These are phyloP conservation scores for Phytophthora pinifolia DNA, from an alignment of 352 stramenopile species.

Conservation along the genomic window DNA sequence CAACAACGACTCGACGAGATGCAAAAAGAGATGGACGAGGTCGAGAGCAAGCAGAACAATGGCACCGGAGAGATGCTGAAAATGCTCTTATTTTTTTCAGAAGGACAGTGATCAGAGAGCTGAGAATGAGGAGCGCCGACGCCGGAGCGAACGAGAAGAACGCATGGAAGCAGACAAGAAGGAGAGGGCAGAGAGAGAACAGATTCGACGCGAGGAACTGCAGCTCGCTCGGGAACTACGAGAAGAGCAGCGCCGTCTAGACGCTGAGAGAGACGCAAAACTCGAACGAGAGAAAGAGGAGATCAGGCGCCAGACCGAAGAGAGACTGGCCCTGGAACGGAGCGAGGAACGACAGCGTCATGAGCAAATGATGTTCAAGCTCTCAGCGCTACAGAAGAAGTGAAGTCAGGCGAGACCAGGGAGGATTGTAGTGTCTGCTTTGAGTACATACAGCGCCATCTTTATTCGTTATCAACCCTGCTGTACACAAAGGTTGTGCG, in stretches of 20 bases:
- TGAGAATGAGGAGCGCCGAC: too few relatives aligned
- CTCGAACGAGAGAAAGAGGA: neutral
- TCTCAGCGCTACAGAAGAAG: neutral
- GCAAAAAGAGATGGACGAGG: too few relatives aligned
- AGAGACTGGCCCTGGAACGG: neutral
- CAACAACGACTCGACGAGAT: too few relatives aligned
- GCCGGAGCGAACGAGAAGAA: too few relatives aligned
- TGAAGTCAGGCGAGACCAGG: too few relatives aligned
- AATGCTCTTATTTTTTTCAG: neutral
- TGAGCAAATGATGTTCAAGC: constrained; percentile 11
- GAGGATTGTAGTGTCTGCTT: too few relatives aligned
- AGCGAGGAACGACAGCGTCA: constrained; percentile 1
- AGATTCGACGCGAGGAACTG: neutral
- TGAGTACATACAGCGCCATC: too few relatives aligned
- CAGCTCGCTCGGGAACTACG: neutral
- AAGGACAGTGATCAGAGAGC: neutral
- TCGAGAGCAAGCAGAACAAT: too few relatives aligned
- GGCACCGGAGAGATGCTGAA: neutral
- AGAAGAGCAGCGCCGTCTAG: neutral
- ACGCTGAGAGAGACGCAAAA: neutral
- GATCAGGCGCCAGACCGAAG: neutral
- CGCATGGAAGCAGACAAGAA: too few relatives aligned
- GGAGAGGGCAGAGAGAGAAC: too few relatives aligned
- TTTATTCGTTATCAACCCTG: neutral
- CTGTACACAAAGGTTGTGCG: neutral